Percentiles rank a stretch among this genome's conserved stretches.
Conservation (phyloP, 2,329 filamentous ascomycete species). For the Calonectria fujianensis region DNA sequence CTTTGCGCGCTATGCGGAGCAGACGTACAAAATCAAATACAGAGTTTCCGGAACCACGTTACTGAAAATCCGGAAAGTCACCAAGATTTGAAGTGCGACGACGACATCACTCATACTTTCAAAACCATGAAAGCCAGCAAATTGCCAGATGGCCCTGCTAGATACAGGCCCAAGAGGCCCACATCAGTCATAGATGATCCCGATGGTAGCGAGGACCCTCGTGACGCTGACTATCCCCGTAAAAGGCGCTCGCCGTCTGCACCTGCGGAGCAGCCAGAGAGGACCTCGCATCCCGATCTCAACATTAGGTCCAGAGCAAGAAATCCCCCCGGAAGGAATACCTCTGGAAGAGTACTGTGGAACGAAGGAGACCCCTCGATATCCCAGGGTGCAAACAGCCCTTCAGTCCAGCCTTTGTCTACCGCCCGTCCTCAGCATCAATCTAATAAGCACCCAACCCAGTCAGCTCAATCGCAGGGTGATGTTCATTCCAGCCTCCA, state of each 20-base stretch:
- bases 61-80: too few species aligned
- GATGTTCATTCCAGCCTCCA: neutral
- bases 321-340: slow-evolving; percentile 40
- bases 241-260: slow-evolving; percentile 28
- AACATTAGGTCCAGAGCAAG: slow-evolving; percentile 18
- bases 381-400: neutral
- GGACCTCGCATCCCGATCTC: neutral
- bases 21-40: neutral
- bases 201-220: neutral
- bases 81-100: too few species aligned
- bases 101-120: too few species aligned
- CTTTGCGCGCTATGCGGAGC: too few species aligned
- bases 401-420: neutral
- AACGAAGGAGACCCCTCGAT: slow-evolving; percentile 47
- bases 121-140: too few species aligned
- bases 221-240: neutral
- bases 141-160: too few species aligned
- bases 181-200: too few species aligned
- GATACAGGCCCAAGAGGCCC: too few species aligned
- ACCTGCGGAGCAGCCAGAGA: slow-evolving; percentile 16
- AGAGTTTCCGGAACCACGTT: neutral
- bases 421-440: neutral
- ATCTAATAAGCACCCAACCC: neutral
- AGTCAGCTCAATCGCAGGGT: neutral
- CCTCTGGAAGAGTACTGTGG: slow-evolving; percentile 53